Conservation (phyloP, 495 filamentous ascomycete species). For the Daldinia childiae region DNA sequence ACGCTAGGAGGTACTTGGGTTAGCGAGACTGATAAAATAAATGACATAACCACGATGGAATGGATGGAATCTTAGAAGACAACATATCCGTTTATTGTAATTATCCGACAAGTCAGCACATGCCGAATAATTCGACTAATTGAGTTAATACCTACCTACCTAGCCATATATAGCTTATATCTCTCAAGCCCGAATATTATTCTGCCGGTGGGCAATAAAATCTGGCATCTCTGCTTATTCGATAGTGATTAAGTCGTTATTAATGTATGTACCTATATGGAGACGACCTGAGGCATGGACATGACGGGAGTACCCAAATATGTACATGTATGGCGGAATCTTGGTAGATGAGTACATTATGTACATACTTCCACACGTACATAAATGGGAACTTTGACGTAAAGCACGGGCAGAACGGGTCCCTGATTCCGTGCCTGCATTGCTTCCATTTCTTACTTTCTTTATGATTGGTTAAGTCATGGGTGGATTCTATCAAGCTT, state of each 20-base stretch:
- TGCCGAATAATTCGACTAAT: constrained; percentile 35
- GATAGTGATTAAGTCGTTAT: constrained; percentile 2
- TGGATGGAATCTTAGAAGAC: constrained; percentile 11
- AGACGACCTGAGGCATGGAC: neutral
- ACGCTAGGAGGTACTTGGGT: constrained; percentile 25
- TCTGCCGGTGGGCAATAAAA: neutral
- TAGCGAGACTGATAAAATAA: constrained; percentile 26
- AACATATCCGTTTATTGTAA: constrained; percentile 13
- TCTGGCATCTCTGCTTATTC: constrained; percentile 2
- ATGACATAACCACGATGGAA: constrained; percentile 37
- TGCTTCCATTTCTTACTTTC: neutral
- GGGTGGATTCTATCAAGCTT: constrained; percentile 20
- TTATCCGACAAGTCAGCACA: constrained; percentile 32
- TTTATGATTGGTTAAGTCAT: constrained; percentile 1
- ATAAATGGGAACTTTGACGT: neutral
- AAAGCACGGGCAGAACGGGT: constrained; percentile 1
- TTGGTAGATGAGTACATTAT: neutral
- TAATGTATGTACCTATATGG: too few relatives aligned
- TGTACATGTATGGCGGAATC: constrained; percentile 1
- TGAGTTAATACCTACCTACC: neutral
- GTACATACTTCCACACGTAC: neutral
- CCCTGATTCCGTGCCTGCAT: constrained; percentile 9
- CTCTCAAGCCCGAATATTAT: neutral
- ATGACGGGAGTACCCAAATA: neutral
- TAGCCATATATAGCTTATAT: neutral